phyloP scores from a whole-genome alignment of 2,329 filamentous ascomycete species.

The Penicillium digitatum region DNA sequence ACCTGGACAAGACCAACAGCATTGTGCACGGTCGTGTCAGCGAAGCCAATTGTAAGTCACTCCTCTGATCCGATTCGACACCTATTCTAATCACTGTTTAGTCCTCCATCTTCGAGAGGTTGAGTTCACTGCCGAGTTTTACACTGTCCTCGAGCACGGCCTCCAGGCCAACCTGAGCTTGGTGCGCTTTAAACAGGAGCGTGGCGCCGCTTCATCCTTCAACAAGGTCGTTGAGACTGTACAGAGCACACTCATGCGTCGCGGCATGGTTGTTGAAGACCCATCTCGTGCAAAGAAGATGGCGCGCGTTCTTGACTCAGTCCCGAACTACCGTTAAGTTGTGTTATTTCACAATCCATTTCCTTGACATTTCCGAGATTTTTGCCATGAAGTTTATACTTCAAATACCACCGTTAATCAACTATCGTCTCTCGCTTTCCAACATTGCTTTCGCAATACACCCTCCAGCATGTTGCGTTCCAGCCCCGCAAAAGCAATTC shows the following conservation, averaged over 20 bases:
- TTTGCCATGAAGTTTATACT: not conserved
- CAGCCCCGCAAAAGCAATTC: conserved; percentile 19
- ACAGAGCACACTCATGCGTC: conserved; percentile 61
- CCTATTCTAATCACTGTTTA: conserved; percentile 37
- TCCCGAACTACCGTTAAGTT: conserved; percentile 14
- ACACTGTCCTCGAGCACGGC: conserved; percentile 83
- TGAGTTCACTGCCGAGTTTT: conserved; percentile 81
- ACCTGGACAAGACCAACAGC: conserved; percentile 73
- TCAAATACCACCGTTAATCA: not conserved
- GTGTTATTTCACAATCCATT: conserved; percentile 1
- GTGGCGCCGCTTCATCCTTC: conserved; percentile 88
- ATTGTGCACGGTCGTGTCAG: conserved; percentile 75
- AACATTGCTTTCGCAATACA: not conserved
- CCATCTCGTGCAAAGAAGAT: conserved; percentile 66
- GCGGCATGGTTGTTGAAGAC: conserved; percentile 66
- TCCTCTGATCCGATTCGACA: not conserved
- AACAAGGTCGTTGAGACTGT: conserved; percentile 76
- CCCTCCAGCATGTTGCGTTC: conserved; percentile 15
- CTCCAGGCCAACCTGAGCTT: conserved; percentile 72
- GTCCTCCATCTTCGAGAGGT: conserved; percentile 81
- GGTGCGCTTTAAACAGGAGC: conserved; percentile 81
- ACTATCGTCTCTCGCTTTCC: not conserved
- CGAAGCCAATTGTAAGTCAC: conserved; percentile 68
- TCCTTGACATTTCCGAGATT: not conserved
- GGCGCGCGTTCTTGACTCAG: conserved; percentile 39